Percentiles rank a stretch among this genome's conserved stretches.
Conservation (phyloP, 2,329 filamentous ascomycete species). For the Aspergillus intermedius region DNA sequence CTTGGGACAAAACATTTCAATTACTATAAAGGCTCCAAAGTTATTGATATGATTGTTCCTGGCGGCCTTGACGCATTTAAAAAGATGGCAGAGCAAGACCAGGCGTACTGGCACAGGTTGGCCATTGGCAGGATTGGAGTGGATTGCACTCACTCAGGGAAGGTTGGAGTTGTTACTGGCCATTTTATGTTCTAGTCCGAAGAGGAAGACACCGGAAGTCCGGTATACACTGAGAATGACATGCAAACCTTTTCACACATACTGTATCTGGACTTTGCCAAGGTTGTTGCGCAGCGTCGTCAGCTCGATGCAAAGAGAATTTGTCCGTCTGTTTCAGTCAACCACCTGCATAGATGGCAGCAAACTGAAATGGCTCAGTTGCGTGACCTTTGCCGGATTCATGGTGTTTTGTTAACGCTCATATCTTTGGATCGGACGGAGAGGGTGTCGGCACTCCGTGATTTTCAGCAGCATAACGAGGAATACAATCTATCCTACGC, state of each 20-base stretch:
- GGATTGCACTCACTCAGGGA: not conserved
- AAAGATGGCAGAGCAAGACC: not conserved
- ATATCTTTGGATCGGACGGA: not conserved
- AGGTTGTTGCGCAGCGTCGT: slow-evolving; percentile 35
- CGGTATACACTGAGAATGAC: slow-evolving; percentile 44
- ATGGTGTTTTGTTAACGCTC: slow-evolving; percentile 44
- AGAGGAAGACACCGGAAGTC: slow-evolving; percentile 8
- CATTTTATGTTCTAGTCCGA: slow-evolving; percentile 52
- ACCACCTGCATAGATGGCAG: slow-evolving; percentile 45
- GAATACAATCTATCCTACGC: slow-evolving; percentile 32
- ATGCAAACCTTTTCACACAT: slow-evolving; percentile 50
- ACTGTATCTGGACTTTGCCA: slow-evolving; percentile 47
- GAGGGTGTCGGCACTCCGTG: slow-evolving; percentile 9
- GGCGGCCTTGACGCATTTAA: not conserved
- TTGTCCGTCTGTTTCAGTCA: slow-evolving; percentile 28
- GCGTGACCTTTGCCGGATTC: slow-evolving; percentile 37
- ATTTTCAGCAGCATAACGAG: slow-evolving; percentile 37
- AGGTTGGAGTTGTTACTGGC: slow-evolving; percentile 46
- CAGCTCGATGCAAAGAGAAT: slow-evolving; percentile 30
- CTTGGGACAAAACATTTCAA: not conserved
- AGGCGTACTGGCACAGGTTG: not conserved
- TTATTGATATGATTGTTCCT: not conserved
- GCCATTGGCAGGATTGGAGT: not conserved
- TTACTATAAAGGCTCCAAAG: not conserved
- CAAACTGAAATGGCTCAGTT: slow-evolving; percentile 40